Conservation (phyloP, 805 yeast genomes). For the Candida pini region DNA sequence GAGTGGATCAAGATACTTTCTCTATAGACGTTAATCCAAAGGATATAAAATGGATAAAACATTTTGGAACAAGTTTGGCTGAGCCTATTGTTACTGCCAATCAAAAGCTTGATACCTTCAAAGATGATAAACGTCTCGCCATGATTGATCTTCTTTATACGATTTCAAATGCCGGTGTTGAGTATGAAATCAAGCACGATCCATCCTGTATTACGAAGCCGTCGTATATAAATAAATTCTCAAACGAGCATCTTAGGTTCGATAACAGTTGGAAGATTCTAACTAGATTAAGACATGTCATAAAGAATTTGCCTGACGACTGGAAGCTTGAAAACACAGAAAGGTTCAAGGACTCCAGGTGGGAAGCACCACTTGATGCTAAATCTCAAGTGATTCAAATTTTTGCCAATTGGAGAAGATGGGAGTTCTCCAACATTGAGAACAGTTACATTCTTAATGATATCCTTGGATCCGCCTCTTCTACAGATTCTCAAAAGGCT, state of each 20-base stretch:
- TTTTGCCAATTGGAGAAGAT: conserved; percentile 79
- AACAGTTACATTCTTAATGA: conserved; percentile 48
- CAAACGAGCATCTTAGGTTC: conserved; percentile 68
- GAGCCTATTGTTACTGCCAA: conserved; percentile 8
- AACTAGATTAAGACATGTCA: conserved; percentile 71
- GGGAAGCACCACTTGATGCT: conserved; percentile 49
- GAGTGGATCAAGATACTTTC: conserved; percentile 12
- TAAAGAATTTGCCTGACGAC: conserved; percentile 47
- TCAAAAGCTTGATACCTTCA: conserved; percentile 4
- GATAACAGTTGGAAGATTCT: conserved; percentile 85
- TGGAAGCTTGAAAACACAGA: conserved; percentile 39
- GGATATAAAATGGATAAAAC: conserved; percentile 15
- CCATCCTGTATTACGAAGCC: conserved; percentile 90
- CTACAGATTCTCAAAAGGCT: conserved; percentile 10
- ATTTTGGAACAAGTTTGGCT: conserved; percentile 5
- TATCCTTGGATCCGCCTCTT: conserved; percentile 46
- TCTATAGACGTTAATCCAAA: conserved; percentile 16
- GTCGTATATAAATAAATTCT: conserved; percentile 69
- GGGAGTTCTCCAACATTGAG: conserved; percentile 76
- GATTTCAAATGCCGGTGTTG: conserved; percentile 34
- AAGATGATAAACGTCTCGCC: conserved; percentile 14
- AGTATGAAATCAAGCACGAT: conserved; percentile 61
- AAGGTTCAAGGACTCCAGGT: conserved; percentile 26
- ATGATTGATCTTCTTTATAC: conserved; percentile 37
- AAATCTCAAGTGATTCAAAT: conserved; percentile 47